These are phyloP conservation scores for Tylopilus balloui DNA, from an alignment of 768 basidiomycete genomes.

Conservation along the genomic window DNA sequence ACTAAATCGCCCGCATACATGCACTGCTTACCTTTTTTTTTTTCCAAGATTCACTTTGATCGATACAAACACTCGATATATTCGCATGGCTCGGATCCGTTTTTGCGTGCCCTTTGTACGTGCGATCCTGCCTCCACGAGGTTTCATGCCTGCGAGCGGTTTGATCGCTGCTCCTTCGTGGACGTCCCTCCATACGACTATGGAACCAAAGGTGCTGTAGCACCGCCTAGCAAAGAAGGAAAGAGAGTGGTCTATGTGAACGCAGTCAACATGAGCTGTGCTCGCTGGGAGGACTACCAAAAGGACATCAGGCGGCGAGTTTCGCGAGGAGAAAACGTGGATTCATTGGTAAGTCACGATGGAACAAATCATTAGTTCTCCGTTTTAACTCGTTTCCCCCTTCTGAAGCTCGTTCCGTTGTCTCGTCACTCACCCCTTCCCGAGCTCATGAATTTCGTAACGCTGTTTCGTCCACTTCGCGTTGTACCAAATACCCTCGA, in stretches of 20 bases:
- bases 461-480: constrained; percentile 71
- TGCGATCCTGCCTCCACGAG: constrained; percentile 59
- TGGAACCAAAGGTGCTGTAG: constrained; percentile 1
- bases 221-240: constrained; percentile 40
- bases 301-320: constrained; percentile 40
- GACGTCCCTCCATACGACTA: constrained; percentile 34
- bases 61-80: constrained; percentile 80
- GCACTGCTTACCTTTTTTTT: constrained; percentile 3
- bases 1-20: constrained; percentile 3
- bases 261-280: constrained; percentile 66
- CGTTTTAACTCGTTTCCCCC: not conserved
- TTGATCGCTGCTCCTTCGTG: constrained; percentile 65
- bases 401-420: constrained; percentile 68
- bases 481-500: constrained; percentile 78
- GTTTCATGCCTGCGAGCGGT: constrained; percentile 93
- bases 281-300: constrained; percentile 49
- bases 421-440: constrained; percentile 85
- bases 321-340: constrained; percentile 43
- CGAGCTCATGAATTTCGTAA: constrained; percentile 77
- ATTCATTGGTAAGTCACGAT: constrained; percentile 53
- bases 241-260: constrained; percentile 78
- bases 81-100: constrained; percentile 51
- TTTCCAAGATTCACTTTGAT: constrained; percentile 77
- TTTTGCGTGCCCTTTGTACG: constrained; percentile 57
- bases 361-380: not conserved